Base-by-base conservation (phyloP, 2,329 filamentous ascomycete species). In the Claviceps maximensis region DNA sequence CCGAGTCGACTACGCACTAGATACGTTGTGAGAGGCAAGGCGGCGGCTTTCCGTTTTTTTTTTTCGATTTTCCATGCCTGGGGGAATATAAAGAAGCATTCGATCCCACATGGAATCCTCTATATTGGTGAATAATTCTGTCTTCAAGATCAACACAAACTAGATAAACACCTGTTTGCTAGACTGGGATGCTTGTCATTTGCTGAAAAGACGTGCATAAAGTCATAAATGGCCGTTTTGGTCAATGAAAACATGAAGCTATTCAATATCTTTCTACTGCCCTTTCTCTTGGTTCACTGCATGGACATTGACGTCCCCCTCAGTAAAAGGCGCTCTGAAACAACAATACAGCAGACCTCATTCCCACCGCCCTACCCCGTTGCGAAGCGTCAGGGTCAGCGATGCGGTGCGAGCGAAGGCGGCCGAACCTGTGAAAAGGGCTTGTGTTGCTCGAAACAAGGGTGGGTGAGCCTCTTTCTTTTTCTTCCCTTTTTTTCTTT, bases 361-460 rank as follows among this genome's bases (percentile, higher is more conserved):
- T 49, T 27, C 27, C 17, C 27, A 19, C n/a, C n/a, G n/a, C n/a
- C n/a, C n/a, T 15, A 49, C 33, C 15, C 40, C 17, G 12, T 49
- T 13, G 19, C 13, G 4, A 40, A 29, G 33, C 47, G 47, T 27
- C 21, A 27, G 33, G 44, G 33, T 19, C 33, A 33, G 13, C 48
- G 52, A 47, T 54, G 52, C 21, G 52, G 52, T 8, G 21, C 29
- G 10, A 29, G 13, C 31, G n/a, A 42, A 1, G 49, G 27, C 10
- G 25, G 40, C n/a, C 5, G 8, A 27, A 58, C 63, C 5, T 74
- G 71, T 45, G 54, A 56, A 2, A 51, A 55, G 1, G 63, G 61
- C 5, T 64, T 71, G 29, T 74, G 71, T 51, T 74, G 71, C 55
- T 74, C 71, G 10, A 64, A 62, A n/a, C 65, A 67, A 47, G 70